phyloP scores from a whole-genome alignment of 331 rosid species.

The Telfairia occidentalis region DNA sequence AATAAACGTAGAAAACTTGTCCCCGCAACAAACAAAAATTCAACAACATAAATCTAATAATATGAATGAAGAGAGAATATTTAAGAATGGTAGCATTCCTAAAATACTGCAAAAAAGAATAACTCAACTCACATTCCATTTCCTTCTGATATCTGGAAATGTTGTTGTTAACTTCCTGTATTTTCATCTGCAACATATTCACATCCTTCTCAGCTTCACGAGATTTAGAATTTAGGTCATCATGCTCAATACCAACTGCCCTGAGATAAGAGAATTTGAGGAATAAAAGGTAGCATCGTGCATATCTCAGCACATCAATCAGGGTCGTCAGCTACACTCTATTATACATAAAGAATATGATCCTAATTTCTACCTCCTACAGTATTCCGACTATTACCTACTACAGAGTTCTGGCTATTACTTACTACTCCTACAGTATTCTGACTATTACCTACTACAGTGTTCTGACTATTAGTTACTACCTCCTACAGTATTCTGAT shows the following conservation, averaged over 20 bases:
- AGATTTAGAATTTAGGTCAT: conserved; percentile 57
- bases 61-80: not conserved
- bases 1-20: not conserved
- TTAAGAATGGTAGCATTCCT: not conserved
- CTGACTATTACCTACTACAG: too few relatives aligned
- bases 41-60: not conserved
- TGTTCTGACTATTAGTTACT: too few relatives aligned
- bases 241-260: conserved; percentile 51
- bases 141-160: conserved; percentile 60
- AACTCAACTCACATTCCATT: conserved; percentile 74
- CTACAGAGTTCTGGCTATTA: too few relatives aligned
- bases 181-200: conserved; percentile 60
- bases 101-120: not conserved
- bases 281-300: too few relatives aligned
- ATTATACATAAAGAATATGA: too few relatives aligned
- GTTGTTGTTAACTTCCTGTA: conserved; percentile 51
- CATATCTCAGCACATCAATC: too few relatives aligned
- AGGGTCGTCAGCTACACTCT: too few relatives aligned
- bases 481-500: too few relatives aligned
- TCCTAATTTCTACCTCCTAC: too few relatives aligned
- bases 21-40: not conserved
- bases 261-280: conserved; percentile 37
- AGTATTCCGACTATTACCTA: too few relatives aligned
- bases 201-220: conserved; percentile 85
- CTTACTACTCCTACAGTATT: too few relatives aligned